Evolutionary conservation across 306 rosid genomes (phyloP).

Genomic region (Psophocarpus tetragonolobus): DNA sequence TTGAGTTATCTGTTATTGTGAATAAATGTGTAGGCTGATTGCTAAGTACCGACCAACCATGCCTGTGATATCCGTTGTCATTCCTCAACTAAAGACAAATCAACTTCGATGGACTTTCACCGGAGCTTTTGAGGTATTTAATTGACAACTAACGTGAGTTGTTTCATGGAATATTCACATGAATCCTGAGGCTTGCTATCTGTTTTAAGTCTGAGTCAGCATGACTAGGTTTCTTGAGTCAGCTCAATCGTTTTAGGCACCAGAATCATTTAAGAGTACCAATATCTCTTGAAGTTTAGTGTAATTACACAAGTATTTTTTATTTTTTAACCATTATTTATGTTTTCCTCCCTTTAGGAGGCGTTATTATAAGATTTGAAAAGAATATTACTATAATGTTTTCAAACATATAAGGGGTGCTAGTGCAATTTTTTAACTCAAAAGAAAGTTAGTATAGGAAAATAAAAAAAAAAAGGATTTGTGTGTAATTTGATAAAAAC

Average conservation of each 20-base stretch:
- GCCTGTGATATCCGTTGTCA: constrained; percentile 81
- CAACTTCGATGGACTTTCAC: constrained; percentile 83
- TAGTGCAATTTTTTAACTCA: no score
- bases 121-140: constrained; percentile 84
- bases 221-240: constrained; percentile 5
- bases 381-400: no score
- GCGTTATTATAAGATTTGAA: no score
- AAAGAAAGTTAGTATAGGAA: no score
- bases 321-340: no score
- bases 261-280: background rate
- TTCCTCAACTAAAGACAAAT: constrained; percentile 80
- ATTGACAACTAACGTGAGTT: background rate
- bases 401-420: no score
- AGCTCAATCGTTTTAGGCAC: background rate
- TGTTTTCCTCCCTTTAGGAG: no score
- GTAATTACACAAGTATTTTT: no score
- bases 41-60: constrained; percentile 84
- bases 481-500: no score
- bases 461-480: no score
- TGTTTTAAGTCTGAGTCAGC: constrained; percentile 10
- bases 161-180: constrained; percentile 9
- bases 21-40: constrained; percentile 55
- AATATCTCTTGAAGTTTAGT: no score
- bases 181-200: background rate
- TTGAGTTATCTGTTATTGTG: background rate